Base-by-base conservation (phyloP, 2,329 filamentous ascomycete genomes). In the Fusarium stilboides region DNA sequence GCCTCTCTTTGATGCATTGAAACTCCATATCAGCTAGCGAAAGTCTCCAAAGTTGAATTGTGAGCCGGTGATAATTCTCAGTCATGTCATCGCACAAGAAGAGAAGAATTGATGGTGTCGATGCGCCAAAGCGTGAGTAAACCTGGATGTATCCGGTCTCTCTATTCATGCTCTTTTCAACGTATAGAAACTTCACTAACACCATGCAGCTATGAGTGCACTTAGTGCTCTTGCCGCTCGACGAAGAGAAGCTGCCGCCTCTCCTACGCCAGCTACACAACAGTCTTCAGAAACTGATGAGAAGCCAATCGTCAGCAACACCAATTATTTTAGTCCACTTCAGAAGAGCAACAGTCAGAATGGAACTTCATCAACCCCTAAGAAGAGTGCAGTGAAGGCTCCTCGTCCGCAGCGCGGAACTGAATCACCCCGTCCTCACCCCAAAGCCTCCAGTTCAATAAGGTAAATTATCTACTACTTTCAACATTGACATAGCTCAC, bases 201-300 rank as follows among this genome's bases (percentile, higher is more conserved):
- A 34, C 19, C 20, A 24, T 17, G 22, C 13, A 65, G 68, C 75
- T 4, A 73, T 76, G 58, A 80, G 77, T 40, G 79, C 80, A n/a
- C 66, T 80, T n/a, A 80, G 78, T 62, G 79, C 80, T 8, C 67
- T 81, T 20, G 77, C 79, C 34, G 80, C 79, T 61, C 75, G 78
- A 15, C 75, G 79, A 31, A 77, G 74, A 51, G 72, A 70, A 47
- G 66, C 65, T 34, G 61, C 52, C 13, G 60, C 65, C 13, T 53
- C 67, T 17, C 39, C 69, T 34, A 46, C 66, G 15, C 45, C 59
- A 45, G 20, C 62, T 52, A 37, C 42, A 12, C 51, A 65, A 26
- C n/a, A 57, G 26, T 36, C 42, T 15, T 44, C 66, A 43, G 70
- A 72, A 24, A 37, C 54, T 24, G 75, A 76, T 7, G 69, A 74